Base-by-base conservation (phyloP, 176 grass and related monocot species). In the Leersia perrieri region DNA sequence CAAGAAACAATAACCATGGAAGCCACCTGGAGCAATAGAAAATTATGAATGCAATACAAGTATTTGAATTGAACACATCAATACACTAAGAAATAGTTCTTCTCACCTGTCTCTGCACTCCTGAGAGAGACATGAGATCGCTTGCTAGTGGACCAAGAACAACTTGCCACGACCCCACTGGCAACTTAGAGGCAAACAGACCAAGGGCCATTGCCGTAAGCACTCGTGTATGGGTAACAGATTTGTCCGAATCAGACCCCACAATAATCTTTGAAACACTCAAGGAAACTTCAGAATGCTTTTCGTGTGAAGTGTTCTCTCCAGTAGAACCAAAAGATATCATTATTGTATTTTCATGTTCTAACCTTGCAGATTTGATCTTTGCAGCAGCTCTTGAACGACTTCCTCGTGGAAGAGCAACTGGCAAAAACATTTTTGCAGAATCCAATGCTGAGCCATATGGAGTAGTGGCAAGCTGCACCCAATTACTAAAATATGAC, bases 41-140 rank as follows among this genome's bases (percentile, higher is more conserved):
- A 18, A 53, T 72, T 74, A 72, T 70, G 9, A 34, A 47, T 74
- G 77, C 22, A 47, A 66, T 31, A 38, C n/a, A 76, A 70, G 18
- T 55, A 81, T 67, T 32, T 49, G 22, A 72, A 72, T 26, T 51
- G 63, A 77, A 89, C 55, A 65, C 28, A 29, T 58, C 29, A 55
- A 51, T 23, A 83, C 9, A 40, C 27, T 76, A 55, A 39, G 71
- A 72, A 15, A 72, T 42, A 58, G 33, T 28, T 0, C 44, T 77
- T 72, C 75, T 28, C 72, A 98, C 96, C 88, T 99, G 96, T 91
- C 96, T 93, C 82, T 99, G 90, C 63, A 99, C 96, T 87, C 96
- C 96, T 42, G 92, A 92, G 45, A 75, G 86, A 84, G 96, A 92
- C 64, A 75, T 89, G 82, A 99, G 81, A 75, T 89, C 84, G 47